phyloP scores from a whole-genome alignment of 1,284 basidiomycete species.

The Tylopilus orsonianus region DNA sequence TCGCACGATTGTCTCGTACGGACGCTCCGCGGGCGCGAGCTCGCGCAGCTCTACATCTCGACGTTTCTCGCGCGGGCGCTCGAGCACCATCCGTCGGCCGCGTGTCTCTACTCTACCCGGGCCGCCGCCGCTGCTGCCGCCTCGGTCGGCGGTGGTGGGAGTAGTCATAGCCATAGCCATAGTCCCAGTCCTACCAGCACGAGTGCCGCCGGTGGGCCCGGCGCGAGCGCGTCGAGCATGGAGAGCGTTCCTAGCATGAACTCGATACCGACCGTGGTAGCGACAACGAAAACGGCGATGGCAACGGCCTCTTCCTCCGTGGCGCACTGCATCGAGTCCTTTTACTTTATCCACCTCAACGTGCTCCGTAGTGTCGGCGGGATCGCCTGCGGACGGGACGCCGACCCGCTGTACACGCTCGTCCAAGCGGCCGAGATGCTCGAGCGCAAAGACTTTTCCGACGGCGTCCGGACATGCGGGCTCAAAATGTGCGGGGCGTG shows the following conservation, averaged over 20 bases:
- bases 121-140: constrained; percentile 7
- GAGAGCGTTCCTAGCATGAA: too few relatives aligned
- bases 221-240: too few relatives aligned
- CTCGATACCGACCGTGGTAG: too few relatives aligned
- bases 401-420: constrained; percentile 68
- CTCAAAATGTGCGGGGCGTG: constrained; percentile 62
- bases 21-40: constrained; percentile 62
- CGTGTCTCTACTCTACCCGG: constrained; percentile 44
- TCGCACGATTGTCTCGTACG: constrained; percentile 46
- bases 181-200: too few relatives aligned
- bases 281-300: too few relatives aligned
- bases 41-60: constrained; percentile 60
- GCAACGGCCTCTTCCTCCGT: constrained; percentile 4
- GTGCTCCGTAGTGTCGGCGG: constrained; percentile 67
- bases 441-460: constrained; percentile 63
- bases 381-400: constrained; percentile 67
- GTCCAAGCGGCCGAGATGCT: constrained; percentile 69
- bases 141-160: too few relatives aligned
- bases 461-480: constrained; percentile 55
- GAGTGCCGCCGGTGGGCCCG: too few relatives aligned
- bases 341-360: constrained; percentile 74
- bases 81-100: constrained; percentile 46
- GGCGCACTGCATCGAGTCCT: constrained; percentile 58
- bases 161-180: too few relatives aligned
- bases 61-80: constrained; percentile 59